Conservation (phyloP, 345 rosid species). For the Moricandia arvensis region DNA sequence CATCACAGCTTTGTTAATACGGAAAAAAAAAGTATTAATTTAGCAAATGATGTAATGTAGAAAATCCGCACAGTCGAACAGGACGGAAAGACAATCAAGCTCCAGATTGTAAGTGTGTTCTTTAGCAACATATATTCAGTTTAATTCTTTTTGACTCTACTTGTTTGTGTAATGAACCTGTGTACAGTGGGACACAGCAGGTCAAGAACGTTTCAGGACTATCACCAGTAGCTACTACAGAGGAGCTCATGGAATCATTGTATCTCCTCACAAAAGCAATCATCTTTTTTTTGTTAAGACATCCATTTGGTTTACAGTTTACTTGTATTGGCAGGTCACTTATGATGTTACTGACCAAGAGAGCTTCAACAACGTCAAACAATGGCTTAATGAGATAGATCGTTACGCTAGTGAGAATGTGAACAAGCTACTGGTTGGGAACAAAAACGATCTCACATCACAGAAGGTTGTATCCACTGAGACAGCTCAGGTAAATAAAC, state of each 20-base stretch:
- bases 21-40: background rate
- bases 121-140: background rate
- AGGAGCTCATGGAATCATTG: constrained; percentile 93
- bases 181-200: constrained; percentile 91
- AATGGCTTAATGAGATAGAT: constrained; percentile 75
- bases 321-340: constrained; percentile 46
- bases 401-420: constrained; percentile 81
- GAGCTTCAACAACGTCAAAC: constrained; percentile 81
- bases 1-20: background rate
- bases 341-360: constrained; percentile 86
- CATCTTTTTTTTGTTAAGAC: background rate
- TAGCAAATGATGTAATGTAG: constrained; percentile 35
- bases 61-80: constrained; percentile 67
- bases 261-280: constrained; percentile 18
- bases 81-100: constrained; percentile 62
- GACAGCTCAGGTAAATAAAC: constrained; percentile 55
- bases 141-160: background rate
- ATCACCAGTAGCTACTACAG: constrained; percentile 91
- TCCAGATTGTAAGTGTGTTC: constrained; percentile 49
- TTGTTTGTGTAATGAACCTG: background rate
- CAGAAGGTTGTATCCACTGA: constrained; percentile 70
- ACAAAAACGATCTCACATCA: constrained; percentile 70
- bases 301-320: background rate
- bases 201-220: constrained; percentile 92
- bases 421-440: constrained; percentile 76